These are phyloP conservation scores for Theileria annulata DNA, from an alignment of 169 alveolate genomes.

Conservation along the genomic window DNA sequence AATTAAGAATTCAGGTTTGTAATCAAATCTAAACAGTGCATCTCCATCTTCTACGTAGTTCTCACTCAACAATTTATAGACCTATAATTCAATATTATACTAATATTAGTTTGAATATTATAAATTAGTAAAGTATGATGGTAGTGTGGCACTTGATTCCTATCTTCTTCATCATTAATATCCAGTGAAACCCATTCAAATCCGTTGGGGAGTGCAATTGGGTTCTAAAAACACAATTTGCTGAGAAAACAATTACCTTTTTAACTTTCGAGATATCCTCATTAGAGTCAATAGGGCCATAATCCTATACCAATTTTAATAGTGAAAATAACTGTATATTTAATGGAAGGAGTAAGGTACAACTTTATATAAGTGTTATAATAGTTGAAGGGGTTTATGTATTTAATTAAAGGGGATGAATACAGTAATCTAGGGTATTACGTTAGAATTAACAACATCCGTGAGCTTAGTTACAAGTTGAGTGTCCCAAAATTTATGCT, in stretches of 20 bases:
- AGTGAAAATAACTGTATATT: neutral
- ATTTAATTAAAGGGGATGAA: neutral
- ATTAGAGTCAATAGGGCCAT: conserved; percentile 52
- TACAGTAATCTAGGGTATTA: neutral
- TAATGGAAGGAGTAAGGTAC: neutral
- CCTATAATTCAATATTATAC: conserved; percentile 52
- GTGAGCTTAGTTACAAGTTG: conserved; percentile 92
- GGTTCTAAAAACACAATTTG: neutral
- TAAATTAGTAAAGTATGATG: too few relatives aligned
- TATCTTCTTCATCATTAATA: conserved; percentile 77
- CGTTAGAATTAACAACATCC: conserved; percentile 72
- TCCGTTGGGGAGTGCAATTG: conserved; percentile 84
- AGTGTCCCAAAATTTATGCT: conserved; percentile 93
- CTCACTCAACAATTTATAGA: conserved; percentile 86
- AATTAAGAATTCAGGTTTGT: conserved; percentile 89
- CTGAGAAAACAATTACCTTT: neutral
- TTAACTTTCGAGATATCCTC: conserved; percentile 22
- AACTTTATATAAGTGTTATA: neutral
- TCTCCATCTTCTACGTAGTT: conserved; percentile 98
- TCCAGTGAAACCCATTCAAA: conserved; percentile 92
- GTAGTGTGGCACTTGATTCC: conserved; percentile 6
- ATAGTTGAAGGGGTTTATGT: neutral
- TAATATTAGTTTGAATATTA: neutral
- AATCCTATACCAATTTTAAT: conserved; percentile 19
- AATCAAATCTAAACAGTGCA: conserved; percentile 94